phyloP scores from a whole-genome alignment of 768 basidiomycete genomes.

The Grammothele lineata region DNA sequence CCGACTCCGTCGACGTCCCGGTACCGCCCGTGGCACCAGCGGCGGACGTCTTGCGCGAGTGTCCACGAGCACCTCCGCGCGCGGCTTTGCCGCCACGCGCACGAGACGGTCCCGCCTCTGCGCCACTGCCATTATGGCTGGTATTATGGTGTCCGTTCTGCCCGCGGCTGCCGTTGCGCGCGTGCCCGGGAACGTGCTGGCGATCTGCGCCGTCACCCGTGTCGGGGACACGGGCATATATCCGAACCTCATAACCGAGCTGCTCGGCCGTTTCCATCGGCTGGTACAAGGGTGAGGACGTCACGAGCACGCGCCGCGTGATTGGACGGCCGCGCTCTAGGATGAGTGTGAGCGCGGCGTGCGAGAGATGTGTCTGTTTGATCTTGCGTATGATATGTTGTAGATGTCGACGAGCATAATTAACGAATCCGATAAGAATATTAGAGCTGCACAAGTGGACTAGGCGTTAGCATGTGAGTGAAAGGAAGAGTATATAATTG shows the following conservation, averaged over 20 bases:
- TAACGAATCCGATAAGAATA: conserved; percentile 80
- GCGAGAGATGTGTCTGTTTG: conserved; percentile 56
- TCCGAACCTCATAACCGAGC: conserved; percentile 70
- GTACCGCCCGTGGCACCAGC: conserved; percentile 11
- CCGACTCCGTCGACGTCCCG: conserved; percentile 26
- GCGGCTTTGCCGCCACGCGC: conserved; percentile 11
- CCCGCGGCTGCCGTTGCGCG: not conserved
- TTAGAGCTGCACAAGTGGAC: conserved; percentile 56
- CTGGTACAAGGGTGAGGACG: conserved; percentile 83
- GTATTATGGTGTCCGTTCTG: not conserved
- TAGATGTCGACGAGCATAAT: conserved; percentile 57
- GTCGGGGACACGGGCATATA: conserved; percentile 70
- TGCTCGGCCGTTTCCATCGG: conserved; percentile 68
- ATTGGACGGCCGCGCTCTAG: conserved; percentile 79
- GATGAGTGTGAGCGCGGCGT: conserved; percentile 71
- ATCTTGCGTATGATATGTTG: conserved; percentile 32
- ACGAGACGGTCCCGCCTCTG: conserved; percentile 12
- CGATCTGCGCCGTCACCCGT: conserved; percentile 60
- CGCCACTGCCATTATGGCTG: conserved; percentile 13
- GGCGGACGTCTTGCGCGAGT: conserved; percentile 19
- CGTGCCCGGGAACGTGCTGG: conserved; percentile 1
- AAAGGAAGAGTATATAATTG: conserved; percentile 5
- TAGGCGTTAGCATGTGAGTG: not conserved
- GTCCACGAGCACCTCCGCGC: conserved; percentile 14
- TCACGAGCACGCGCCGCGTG: conserved; percentile 69